These are phyloP conservation scores for Eucalyptus polyanthemos DNA, from an alignment of 345 rosid species.

Conservation along the genomic window DNA sequence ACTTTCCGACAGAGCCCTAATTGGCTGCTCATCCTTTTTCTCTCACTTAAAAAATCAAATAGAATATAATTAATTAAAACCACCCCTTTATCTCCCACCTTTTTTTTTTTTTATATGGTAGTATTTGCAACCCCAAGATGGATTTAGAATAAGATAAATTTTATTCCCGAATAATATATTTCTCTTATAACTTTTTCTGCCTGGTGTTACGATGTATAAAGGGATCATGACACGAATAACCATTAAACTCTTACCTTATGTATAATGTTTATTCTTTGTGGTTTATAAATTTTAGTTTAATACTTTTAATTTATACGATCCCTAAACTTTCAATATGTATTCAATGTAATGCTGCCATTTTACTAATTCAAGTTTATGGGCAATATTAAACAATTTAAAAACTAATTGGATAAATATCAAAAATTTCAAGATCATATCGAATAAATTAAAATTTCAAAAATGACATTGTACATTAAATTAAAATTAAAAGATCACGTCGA, in stretches of 20 bases:
- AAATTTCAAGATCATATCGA: fast-evolving
- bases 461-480: fast-evolving
- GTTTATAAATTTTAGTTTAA: too few relatives aligned
- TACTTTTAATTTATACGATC: too few relatives aligned
- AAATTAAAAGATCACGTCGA: neutral
- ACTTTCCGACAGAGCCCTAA: conserved; percentile 21
- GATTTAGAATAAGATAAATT: neutral
- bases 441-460: fast-evolving
- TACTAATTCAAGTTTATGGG: too few relatives aligned
- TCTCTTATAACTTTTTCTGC: neutral
- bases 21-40: neutral
- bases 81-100: neutral
- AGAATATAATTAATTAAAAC: neutral
- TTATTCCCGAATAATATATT: neutral
- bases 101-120: neutral
- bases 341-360: too few relatives aligned
- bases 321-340: too few relatives aligned
- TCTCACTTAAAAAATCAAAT: neutral
- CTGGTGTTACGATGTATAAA: neutral
- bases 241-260: neutral
- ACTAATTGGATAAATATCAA: too few relatives aligned
- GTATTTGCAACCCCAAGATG: neutral
- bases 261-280: too few relatives aligned
- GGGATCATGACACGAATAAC: neutral
- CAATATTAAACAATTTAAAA: too few relatives aligned